Evolutionary conservation across 2,329 filamentous ascomycete genomes (phyloP).

Genomic region (Hymenoscyphus albidus): DNA sequence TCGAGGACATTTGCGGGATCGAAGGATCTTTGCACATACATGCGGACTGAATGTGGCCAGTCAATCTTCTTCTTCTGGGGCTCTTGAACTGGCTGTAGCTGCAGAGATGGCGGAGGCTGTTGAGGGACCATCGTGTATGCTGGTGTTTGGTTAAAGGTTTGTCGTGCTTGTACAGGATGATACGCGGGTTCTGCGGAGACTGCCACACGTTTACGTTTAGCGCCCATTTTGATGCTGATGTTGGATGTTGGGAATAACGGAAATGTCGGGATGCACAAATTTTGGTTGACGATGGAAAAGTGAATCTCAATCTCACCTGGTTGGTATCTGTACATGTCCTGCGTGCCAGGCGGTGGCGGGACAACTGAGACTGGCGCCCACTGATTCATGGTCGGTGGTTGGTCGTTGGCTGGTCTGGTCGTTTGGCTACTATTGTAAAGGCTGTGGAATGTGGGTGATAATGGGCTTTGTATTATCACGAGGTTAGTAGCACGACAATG

Average conservation of each 20-base stretch:
- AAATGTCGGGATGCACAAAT: not conserved
- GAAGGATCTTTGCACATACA: slow-evolving; percentile 88
- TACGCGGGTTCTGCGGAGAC: slow-evolving; percentile 41
- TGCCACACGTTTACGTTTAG: slow-evolving; percentile 33
- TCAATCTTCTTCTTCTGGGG: slow-evolving; percentile 55
- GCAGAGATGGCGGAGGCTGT: slow-evolving; percentile 35
- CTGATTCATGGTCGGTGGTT: slow-evolving; percentile 28
- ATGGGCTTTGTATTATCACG: slow-evolving; percentile 14
- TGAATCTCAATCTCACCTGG: slow-evolving; percentile 26
- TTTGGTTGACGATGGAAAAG: slow-evolving; percentile 2
- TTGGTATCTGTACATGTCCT: slow-evolving; percentile 31
- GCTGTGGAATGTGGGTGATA: slow-evolving; percentile 9
- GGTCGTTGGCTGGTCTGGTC: too few species aligned
- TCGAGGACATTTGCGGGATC: slow-evolving; percentile 65
- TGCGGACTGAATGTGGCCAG: slow-evolving; percentile 78
- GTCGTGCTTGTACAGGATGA: slow-evolving; percentile 43
- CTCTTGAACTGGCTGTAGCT: slow-evolving; percentile 30
- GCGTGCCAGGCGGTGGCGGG: slow-evolving; percentile 41
- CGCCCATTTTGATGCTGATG: slow-evolving; percentile 10
- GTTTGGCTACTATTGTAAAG: slow-evolving; percentile 12
- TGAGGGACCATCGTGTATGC: slow-evolving; percentile 34
- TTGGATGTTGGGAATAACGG: not conserved
- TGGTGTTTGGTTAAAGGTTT: slow-evolving; percentile 34
- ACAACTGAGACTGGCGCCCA: slow-evolving; percentile 21
- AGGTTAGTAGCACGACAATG: slow-evolving; percentile 26